phyloP scores from a whole-genome alignment of 2,329 filamentous ascomycete species.

The Beauveria brongniartii region DNA sequence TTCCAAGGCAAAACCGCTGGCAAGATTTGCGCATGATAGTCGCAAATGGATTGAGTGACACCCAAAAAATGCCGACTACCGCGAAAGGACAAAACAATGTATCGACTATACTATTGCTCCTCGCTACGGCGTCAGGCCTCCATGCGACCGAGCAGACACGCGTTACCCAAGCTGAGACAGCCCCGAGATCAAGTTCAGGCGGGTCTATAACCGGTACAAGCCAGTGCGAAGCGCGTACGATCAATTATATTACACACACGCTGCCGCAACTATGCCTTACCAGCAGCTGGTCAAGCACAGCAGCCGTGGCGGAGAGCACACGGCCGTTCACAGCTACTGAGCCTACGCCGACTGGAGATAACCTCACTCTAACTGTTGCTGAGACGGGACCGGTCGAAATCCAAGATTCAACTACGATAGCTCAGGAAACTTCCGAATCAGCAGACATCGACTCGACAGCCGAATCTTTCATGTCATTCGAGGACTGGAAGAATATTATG shows the following conservation, averaged over 20 bases:
- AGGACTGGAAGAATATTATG: slow-evolving; percentile 97
- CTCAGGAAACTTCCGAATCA: not conserved
- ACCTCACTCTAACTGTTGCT: not conserved
- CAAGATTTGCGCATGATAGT: not conserved
- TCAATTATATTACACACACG: slow-evolving; percentile 76
- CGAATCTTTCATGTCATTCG: slow-evolving; percentile 79
- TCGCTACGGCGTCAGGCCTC: not conserved
- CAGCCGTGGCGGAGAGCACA: slow-evolving; percentile 16
- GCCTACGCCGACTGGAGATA: not conserved
- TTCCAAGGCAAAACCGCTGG: not conserved
- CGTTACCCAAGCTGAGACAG: not conserved
- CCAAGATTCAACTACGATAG: not conserved
- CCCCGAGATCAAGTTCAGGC: not conserved
- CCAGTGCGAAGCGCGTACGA: slow-evolving; percentile 51
- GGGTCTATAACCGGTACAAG: slow-evolving; percentile 2
- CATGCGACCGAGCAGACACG: slow-evolving; percentile 5
- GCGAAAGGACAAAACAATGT: not conserved
- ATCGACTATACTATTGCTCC: not conserved
- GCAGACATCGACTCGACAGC: slow-evolving; percentile 17
- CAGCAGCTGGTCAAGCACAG: slow-evolving; percentile 44
- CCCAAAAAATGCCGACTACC: not conserved
- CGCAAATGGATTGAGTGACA: not conserved
- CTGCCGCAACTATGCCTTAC: slow-evolving; percentile 69
- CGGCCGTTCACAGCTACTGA: slow-evolving; percentile 7
- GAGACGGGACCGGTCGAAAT: not conserved